These are phyloP conservation scores for Arachis hypogaea DNA, from an alignment of 306 rosid species.

Conservation along the genomic window DNA sequence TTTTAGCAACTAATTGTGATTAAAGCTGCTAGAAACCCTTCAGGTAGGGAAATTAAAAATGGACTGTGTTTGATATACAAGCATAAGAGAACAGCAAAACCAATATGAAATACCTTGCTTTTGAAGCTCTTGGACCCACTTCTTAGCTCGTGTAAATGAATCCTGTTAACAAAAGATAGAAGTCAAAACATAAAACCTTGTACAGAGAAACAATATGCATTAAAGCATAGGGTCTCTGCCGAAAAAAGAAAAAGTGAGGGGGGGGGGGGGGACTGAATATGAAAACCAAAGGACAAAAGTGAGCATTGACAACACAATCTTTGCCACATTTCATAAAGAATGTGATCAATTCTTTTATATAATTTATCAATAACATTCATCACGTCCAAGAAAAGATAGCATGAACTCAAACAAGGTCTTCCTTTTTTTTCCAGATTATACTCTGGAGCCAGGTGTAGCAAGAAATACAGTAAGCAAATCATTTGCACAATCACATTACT, in stretches of 20 bases:
- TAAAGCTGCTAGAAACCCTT: constrained; percentile 7
- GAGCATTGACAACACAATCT: constrained; percentile 7
- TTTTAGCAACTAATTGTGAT: constrained; percentile 27
- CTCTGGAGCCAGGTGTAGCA: background rate
- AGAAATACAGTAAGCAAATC: background rate
- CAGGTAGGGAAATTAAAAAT: constrained; percentile 20
- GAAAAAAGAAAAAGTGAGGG: background rate
- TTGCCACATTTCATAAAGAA: constrained; percentile 3
- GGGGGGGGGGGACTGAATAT: background rate
- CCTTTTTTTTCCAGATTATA: background rate
- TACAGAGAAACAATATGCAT: background rate
- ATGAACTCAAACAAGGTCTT: background rate
- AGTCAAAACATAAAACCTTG: constrained; percentile 6
- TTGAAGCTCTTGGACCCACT: constrained; percentile 76
- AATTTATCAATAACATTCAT: background rate
- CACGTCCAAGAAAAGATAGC: background rate
- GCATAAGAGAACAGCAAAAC: constrained; percentile 10
- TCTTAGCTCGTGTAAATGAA: constrained; percentile 62
- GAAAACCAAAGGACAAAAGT: constrained; percentile 2
- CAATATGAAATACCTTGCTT: constrained; percentile 60
- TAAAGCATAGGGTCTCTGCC: background rate
- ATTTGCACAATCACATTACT: constrained; percentile 3
- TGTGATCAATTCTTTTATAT: background rate
- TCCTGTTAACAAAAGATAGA: constrained; percentile 46
- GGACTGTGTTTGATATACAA: constrained; percentile 7